These are phyloP conservation scores for Dactylellina parvicollis DNA, from an alignment of 2,329 filamentous ascomycete genomes.

Conservation along the genomic window DNA sequence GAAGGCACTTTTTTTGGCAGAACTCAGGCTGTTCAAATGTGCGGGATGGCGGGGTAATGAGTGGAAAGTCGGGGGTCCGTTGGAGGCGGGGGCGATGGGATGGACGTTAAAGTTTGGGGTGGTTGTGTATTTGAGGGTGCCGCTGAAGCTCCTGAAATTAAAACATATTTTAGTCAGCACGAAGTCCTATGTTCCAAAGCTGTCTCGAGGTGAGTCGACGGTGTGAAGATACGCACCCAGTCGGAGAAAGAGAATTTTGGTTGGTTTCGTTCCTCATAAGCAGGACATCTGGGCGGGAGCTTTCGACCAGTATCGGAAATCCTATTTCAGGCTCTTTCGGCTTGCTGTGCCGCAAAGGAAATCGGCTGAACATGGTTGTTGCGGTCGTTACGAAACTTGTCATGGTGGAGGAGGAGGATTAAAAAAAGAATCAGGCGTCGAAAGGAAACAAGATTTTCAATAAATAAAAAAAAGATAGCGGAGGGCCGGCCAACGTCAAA, in stretches of 20 bases:
- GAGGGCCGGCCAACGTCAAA: constrained; percentile 35
- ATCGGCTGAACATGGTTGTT: constrained; percentile 58
- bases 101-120: constrained; percentile 52
- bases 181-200: too few relatives aligned
- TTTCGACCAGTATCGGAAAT: constrained; percentile 56
- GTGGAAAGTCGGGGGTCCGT: constrained; percentile 47
- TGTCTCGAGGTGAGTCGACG: background rate
- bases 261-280: constrained; percentile 36
- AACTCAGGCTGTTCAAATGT: constrained; percentile 9
- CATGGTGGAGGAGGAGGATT: constrained; percentile 26
- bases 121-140: constrained; percentile 49
- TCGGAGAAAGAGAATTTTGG: constrained; percentile 15
- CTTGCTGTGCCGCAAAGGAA: constrained; percentile 57
- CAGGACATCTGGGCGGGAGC: constrained; percentile 46
- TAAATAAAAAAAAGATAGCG: background rate
- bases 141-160: constrained; percentile 24
- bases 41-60: constrained; percentile 40
- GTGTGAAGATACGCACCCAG: constrained; percentile 18
- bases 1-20: constrained; percentile 39
- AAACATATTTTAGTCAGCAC: background rate
- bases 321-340: constrained; percentile 58
- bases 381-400: constrained; percentile 52
- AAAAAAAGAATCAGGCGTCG: constrained; percentile 10
- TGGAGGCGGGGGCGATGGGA: constrained; percentile 41
- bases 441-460: constrained; percentile 8